Evolutionary conservation across 352 stramenopile genomes (phyloP).

Genomic region (Globisporangium radiosum): DNA sequence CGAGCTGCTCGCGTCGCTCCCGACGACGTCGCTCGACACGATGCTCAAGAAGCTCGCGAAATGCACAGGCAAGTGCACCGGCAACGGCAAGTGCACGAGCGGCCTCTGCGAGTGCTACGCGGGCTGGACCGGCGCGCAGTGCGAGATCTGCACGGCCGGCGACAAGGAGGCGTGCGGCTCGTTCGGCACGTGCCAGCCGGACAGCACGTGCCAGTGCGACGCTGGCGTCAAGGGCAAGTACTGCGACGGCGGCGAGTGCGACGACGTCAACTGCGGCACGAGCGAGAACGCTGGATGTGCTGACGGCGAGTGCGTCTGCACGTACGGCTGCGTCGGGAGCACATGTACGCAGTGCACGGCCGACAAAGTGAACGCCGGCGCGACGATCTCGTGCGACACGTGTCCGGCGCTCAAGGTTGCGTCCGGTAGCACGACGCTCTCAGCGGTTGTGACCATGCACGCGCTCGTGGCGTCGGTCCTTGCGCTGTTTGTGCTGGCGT

Average conservation of each 20-base stretch:
- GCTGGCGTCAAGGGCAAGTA: conserved; percentile 38
- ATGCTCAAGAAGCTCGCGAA: conserved; percentile 33
- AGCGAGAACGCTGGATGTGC: conserved; percentile 46
- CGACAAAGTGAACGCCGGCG: conserved; percentile 24
- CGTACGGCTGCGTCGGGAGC: conserved; percentile 43
- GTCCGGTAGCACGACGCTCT: not conserved
- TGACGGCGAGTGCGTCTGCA: conserved; percentile 45
- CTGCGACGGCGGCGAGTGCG: conserved; percentile 43
- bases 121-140: conserved; percentile 62
- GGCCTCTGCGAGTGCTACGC: conserved; percentile 47
- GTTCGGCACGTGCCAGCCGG: conserved; percentile 39
- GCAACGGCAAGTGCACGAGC: conserved; percentile 40
- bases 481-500: conserved; percentile 8
- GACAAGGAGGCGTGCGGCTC: conserved; percentile 46
- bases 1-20: conserved; percentile 33
- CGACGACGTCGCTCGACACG: conserved; percentile 28
- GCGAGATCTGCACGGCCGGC: conserved; percentile 47
- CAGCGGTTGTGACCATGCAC: not conserved
- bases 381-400: conserved; percentile 33
- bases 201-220: conserved; percentile 58
- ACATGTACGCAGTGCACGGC: conserved; percentile 37
- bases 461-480: conserved; percentile 1
- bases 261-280: conserved; percentile 39
- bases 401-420: conserved; percentile 4
- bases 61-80: conserved; percentile 32